A percentile compares a stretch with the other conserved stretches of the same genome.
These are phyloP conservation scores for Myxozyma melibiosi DNA, from an alignment of 805 yeast species.

Conservation along the genomic window DNA sequence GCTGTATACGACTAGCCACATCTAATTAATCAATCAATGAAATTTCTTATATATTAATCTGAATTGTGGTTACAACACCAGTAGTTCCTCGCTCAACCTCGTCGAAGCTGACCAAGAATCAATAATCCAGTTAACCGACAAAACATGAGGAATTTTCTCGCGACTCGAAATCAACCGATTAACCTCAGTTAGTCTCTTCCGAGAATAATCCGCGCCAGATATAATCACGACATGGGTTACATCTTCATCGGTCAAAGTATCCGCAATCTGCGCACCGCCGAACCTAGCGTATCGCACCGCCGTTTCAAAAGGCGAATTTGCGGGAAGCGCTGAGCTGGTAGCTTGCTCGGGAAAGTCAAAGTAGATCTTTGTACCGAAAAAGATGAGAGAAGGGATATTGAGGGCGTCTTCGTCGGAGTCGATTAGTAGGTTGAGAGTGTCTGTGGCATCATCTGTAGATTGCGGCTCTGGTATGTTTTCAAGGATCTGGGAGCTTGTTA, in stretches of 20 bases:
- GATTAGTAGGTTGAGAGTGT: slow-evolving; percentile 28
- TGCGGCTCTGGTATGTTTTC: neutral
- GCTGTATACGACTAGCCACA: slow-evolving; percentile 1
- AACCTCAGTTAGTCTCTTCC: neutral
- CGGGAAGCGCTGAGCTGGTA: neutral
- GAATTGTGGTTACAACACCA: too few relatives aligned
- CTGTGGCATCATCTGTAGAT: neutral
- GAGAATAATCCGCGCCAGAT: slow-evolving; percentile 30
- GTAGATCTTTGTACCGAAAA: slow-evolving; percentile 27
- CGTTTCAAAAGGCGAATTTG: neutral
- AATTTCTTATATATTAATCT: too few relatives aligned
- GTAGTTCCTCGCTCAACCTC: slow-evolving; percentile 37
- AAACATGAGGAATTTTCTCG: slow-evolving; percentile 38
- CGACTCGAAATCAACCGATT: neutral
- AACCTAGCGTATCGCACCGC: slow-evolving; percentile 21
- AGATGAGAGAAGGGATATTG: slow-evolving; percentile 38
- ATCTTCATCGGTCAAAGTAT: slow-evolving; percentile 41
- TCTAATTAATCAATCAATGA: slow-evolving; percentile 2
- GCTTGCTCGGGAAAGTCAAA: slow-evolving; percentile 8
- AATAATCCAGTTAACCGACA: slow-evolving; percentile 45
- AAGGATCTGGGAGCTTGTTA: neutral
- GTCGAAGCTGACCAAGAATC: slow-evolving; percentile 42
- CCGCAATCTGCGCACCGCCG: slow-evolving; percentile 50
- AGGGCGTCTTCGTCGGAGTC: slow-evolving; percentile 34
- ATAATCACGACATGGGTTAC: slow-evolving; percentile 40